Evolutionary conservation across 805 yeast species (phyloP).

Genomic region (Starmerella ratchasimensis): DNA sequence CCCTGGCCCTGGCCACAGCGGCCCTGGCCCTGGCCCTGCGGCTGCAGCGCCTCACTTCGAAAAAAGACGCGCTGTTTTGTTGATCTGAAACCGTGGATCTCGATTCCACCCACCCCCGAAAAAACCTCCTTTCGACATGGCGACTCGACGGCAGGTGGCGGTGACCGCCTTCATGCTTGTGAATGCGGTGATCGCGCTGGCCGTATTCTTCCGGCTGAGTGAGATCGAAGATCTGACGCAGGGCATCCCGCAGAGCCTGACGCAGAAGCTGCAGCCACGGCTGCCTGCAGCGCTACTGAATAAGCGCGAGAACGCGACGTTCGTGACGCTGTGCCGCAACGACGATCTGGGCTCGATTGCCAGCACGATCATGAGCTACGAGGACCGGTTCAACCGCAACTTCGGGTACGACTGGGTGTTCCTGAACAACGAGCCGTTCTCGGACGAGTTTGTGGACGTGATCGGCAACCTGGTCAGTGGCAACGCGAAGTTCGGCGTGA

Average conservation of each 20-base stretch:
- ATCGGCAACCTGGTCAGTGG: conserved; percentile 45
- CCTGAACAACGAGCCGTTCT: conserved; percentile 66
- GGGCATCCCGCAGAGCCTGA: background rate
- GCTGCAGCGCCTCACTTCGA: too few relatives aligned
- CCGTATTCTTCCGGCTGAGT: too few relatives aligned
- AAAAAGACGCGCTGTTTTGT: too few relatives aligned
- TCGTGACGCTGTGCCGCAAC: conserved; percentile 75
- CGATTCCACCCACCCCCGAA: too few relatives aligned
- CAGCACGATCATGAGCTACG: conserved; percentile 57
- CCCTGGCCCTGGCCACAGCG: too few relatives aligned
- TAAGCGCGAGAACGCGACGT: conserved; percentile 55
- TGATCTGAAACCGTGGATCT: too few relatives aligned
- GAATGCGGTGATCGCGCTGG: too few relatives aligned
- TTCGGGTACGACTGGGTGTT: conserved; percentile 86
- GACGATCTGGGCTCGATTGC: conserved; percentile 67
- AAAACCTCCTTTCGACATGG: too few relatives aligned
- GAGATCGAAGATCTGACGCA: background rate
- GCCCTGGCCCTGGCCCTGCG: too few relatives aligned
- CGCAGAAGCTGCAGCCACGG: background rate
- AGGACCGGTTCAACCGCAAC: conserved; percentile 87
- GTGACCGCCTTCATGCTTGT: too few relatives aligned
- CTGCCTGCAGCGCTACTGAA: background rate
- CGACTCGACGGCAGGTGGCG: too few relatives aligned
- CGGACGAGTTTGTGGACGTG: conserved; percentile 43
- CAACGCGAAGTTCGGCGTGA: conserved; percentile 56